phyloP scores from a whole-genome alignment of 2,329 filamentous ascomycete species.

The Fusarium sp. region DNA sequence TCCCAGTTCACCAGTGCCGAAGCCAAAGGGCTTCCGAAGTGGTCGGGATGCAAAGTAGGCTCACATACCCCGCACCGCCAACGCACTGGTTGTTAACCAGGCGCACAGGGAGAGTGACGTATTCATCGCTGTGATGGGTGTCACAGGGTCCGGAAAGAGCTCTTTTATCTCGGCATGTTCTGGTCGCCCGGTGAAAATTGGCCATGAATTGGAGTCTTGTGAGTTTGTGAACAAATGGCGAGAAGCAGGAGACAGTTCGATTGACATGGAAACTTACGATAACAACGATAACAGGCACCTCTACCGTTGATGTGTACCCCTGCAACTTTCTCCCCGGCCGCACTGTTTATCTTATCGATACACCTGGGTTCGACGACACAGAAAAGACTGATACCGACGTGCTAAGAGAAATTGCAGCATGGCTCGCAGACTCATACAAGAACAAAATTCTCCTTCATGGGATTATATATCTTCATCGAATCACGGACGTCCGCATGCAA shows the following conservation, averaged over 20 bases:
- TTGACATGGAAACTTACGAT: neutral
- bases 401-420: constrained; percentile 55
- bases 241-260: neutral
- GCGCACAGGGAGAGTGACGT: neutral
- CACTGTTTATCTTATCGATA: constrained; percentile 56
- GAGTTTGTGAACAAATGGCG: neutral
- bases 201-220: neutral
- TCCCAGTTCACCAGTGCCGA: too few species aligned
- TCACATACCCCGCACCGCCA: too few species aligned
- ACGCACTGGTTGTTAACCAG: neutral
- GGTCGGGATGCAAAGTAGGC: too few species aligned
- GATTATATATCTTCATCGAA: constrained; percentile 35
- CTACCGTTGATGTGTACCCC: constrained; percentile 12
- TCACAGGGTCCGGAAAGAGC: neutral
- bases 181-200: too few species aligned
- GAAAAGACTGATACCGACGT: constrained; percentile 57
- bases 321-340: neutral
- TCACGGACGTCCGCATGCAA: constrained; percentile 30
- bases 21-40: too few species aligned
- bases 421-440: constrained; percentile 49
- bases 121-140: neutral
- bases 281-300: constrained; percentile 15
- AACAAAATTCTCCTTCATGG: constrained; percentile 25
- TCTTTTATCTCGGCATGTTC: neutral
- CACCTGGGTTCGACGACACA: constrained; percentile 62